A percentile compares a stretch with the other conserved stretches of the same genome.
phyloP scores from a whole-genome alignment of 352 stramenopile genomes.

The Saprolegnia parasitica region DNA sequence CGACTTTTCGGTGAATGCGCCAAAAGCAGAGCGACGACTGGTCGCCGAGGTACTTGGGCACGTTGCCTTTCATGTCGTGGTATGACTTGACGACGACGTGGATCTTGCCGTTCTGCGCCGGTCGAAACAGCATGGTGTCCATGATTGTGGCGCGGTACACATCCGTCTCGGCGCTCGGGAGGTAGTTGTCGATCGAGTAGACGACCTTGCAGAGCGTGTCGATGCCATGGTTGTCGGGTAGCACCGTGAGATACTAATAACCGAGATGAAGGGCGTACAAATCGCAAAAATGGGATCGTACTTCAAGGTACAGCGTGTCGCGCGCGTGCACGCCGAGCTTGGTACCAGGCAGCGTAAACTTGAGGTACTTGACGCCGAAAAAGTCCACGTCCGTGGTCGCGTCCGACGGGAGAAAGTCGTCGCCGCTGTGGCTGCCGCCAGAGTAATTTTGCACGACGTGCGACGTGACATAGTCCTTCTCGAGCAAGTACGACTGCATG shows the following conservation, averaged over 20 bases:
- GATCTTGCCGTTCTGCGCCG: constrained; percentile 28
- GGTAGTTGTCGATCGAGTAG: constrained; percentile 28
- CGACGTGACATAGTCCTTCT: constrained; percentile 27
- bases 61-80: constrained; percentile 25
- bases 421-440: neutral
- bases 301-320: constrained; percentile 23
- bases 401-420: neutral
- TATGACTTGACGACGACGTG: constrained; percentile 25
- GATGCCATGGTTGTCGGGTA: constrained; percentile 23
- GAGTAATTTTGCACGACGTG: constrained; percentile 11
- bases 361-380: constrained; percentile 27
- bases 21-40: constrained; percentile 27
- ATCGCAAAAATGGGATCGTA: too few species aligned
- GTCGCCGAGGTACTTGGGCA: constrained; percentile 23
- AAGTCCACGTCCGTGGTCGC: constrained; percentile 4
- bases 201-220: constrained; percentile 23
- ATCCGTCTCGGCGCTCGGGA: neutral
- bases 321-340: constrained; percentile 14
- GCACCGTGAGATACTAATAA: constrained; percentile 26
- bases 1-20: constrained; percentile 21
- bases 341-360: constrained; percentile 17
- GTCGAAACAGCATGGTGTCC: constrained; percentile 23
- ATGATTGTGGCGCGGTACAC: constrained; percentile 16
- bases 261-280: too few species aligned
- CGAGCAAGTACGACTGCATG: constrained; percentile 25